phyloP scores from a whole-genome alignment of 2,329 filamentous ascomycete species.

The Colletotrichum truncatum region DNA sequence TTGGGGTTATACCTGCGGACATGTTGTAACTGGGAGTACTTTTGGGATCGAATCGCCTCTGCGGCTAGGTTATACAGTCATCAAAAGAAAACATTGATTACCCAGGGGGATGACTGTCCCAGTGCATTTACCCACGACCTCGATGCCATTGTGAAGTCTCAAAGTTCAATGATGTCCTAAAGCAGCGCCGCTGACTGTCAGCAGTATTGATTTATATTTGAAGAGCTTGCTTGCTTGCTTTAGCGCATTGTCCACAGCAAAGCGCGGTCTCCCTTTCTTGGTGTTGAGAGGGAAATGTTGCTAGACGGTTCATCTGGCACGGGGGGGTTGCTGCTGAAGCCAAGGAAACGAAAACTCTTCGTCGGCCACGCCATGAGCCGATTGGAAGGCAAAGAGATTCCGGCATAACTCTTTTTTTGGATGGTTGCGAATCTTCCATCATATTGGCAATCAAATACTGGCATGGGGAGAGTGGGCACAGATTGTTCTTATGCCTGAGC shows the following conservation, averaged over 20 bases:
- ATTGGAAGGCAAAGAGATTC: not conserved
- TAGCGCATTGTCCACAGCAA: not conserved
- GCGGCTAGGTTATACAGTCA: constrained; percentile 21
- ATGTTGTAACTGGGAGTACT: constrained; percentile 15
- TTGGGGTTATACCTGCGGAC: constrained; percentile 20
- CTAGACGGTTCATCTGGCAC: not conserved
- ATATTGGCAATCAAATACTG: not conserved
- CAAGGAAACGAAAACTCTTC: not conserved
- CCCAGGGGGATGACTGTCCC: not conserved
- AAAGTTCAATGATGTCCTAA: too few relatives aligned
- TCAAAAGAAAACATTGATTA: constrained; percentile 9
- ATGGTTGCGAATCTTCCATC: not conserved
- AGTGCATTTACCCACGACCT: not conserved
- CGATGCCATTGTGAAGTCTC: not conserved
- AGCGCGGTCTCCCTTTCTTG: not conserved
- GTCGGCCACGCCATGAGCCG: not conserved
- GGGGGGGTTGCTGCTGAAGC: not conserved
- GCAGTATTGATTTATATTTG: not conserved
- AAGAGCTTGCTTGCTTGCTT: not conserved
- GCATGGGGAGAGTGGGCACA: not conserved
- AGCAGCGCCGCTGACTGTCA: too few relatives aligned
- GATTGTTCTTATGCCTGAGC: constrained; percentile 2
- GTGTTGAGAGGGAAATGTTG: not conserved
- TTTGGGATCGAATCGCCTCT: constrained; percentile 15
- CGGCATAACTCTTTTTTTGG: not conserved